These are phyloP conservation scores for Neurospora sp. DNA, from an alignment of 495 filamentous ascomycete genomes.

Conservation along the genomic window DNA sequence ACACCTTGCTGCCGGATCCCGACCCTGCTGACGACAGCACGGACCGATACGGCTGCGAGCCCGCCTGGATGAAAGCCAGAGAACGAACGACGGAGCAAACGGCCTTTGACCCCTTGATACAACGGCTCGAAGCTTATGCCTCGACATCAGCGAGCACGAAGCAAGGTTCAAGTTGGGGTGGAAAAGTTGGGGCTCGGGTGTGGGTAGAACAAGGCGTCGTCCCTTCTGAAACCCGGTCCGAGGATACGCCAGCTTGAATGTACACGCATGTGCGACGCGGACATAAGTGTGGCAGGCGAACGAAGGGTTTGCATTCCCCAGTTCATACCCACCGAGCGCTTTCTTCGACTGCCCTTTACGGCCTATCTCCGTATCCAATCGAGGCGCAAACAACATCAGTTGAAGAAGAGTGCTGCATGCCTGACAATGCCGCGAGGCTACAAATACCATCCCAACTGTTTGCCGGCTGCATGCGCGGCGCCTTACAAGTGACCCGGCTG, in stretches of 20 bases:
- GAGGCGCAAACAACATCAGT: background rate
- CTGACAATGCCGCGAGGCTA: background rate
- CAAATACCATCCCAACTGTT: background rate
- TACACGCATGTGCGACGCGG: background rate
- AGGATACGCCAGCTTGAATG: background rate
- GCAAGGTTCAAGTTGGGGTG: background rate
- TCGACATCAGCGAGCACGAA: background rate
- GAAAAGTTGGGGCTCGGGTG: background rate
- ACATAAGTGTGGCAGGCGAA: background rate
- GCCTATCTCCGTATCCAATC: background rate
- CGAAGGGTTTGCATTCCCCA: background rate
- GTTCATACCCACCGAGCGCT: background rate
- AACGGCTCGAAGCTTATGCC: background rate
- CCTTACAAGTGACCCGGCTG: background rate
- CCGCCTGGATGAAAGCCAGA: background rate
- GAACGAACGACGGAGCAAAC: background rate
- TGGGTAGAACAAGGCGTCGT: background rate
- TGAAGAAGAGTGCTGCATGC: background rate
- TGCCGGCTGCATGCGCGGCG: background rate
- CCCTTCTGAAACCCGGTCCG: slow-evolving; percentile 2
- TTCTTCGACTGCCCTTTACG: background rate
- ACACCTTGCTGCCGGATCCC: background rate
- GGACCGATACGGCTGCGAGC: background rate
- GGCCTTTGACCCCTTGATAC: background rate
- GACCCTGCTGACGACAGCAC: background rate